Percentiles rank a stretch among this genome's conserved stretches.
Conservation (phyloP, 768 basidiomycete genomes). For the Cytidiella melzeri region DNA sequence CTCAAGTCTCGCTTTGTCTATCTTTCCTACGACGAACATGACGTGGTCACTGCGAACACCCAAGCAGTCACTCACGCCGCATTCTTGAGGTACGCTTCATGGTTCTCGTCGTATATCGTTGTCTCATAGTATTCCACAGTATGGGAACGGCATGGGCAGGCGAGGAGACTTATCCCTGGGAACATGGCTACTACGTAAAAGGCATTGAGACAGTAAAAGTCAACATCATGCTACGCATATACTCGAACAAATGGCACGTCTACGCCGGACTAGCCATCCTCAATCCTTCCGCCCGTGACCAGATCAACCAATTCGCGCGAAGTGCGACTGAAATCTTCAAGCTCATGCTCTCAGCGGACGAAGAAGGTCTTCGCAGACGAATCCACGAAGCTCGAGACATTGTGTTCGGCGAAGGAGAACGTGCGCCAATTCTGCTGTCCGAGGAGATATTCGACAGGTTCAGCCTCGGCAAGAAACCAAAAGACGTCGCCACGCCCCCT, state of each 20-base stretch:
- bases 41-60: constrained; percentile 93
- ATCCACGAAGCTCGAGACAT: constrained; percentile 66
- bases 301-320: constrained; percentile 88
- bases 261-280: constrained; percentile 98
- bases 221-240: constrained; percentile 94
- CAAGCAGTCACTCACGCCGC: constrained; percentile 98
- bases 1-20: constrained; percentile 86
- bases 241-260: constrained; percentile 97
- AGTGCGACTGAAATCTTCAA: constrained; percentile 90
- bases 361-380: constrained; percentile 54
- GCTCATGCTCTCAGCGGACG: constrained; percentile 72
- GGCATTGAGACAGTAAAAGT: constrained; percentile 98
- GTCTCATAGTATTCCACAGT: constrained; percentile 40
- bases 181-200: constrained; percentile 88
- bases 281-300: constrained; percentile 81
- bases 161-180: constrained; percentile 84
- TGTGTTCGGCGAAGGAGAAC: constrained; percentile 59
- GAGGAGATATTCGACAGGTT: constrained; percentile 87
- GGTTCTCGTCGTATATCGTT: neutral
- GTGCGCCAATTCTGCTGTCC: constrained; percentile 72
- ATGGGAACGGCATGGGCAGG: constrained; percentile 98
- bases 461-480: constrained; percentile 54
- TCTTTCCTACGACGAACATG: constrained; percentile 94
- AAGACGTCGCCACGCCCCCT: constrained; percentile 11
- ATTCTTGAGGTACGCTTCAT: constrained; percentile 71